phyloP scores from a whole-genome alignment of 2,329 filamentous ascomycete species.

The Neonectria magnoliae region DNA sequence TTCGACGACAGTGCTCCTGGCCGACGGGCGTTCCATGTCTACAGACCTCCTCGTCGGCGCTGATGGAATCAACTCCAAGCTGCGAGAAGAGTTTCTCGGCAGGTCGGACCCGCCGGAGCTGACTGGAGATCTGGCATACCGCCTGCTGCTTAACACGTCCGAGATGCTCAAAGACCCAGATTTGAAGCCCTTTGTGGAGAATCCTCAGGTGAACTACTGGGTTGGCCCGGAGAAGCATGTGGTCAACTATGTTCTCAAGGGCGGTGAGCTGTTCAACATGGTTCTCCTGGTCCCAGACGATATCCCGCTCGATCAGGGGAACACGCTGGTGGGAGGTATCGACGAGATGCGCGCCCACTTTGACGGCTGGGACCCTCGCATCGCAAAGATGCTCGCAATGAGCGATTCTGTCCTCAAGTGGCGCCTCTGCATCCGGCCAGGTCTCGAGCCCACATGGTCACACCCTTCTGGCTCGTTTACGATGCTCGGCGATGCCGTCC shows the following conservation, averaged over 20 bases:
- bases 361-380: slow-evolving; percentile 66
- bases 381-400: slow-evolving; percentile 64
- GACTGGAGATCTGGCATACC: slow-evolving; percentile 67
- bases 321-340: slow-evolving; percentile 40
- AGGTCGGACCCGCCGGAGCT: slow-evolving; percentile 55
- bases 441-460: slow-evolving; percentile 63
- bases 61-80: slow-evolving; percentile 51
- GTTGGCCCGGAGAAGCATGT: slow-evolving; percentile 62
- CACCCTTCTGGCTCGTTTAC: slow-evolving; percentile 65
- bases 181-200: slow-evolving; percentile 54
- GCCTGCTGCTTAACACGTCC: slow-evolving; percentile 59
- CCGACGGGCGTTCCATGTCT: slow-evolving; percentile 45
- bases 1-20: slow-evolving; percentile 37
- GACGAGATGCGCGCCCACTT: slow-evolving; percentile 60
- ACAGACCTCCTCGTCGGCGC: slow-evolving; percentile 59
- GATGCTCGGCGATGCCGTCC: slow-evolving; percentile 71
- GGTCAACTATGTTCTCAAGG: slow-evolving; percentile 57
- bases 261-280: slow-evolving; percentile 56
- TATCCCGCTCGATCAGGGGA: slow-evolving; percentile 43
- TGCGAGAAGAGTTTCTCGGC: slow-evolving; percentile 56
- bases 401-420: slow-evolving; percentile 70
- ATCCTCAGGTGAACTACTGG: slow-evolving; percentile 64
- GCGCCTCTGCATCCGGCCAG: slow-evolving; percentile 66
- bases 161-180: slow-evolving; percentile 58
- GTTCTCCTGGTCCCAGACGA: slow-evolving; percentile 59